phyloP scores from a whole-genome alignment of 768 basidiomycete species.

The Mycena chlorophos region DNA sequence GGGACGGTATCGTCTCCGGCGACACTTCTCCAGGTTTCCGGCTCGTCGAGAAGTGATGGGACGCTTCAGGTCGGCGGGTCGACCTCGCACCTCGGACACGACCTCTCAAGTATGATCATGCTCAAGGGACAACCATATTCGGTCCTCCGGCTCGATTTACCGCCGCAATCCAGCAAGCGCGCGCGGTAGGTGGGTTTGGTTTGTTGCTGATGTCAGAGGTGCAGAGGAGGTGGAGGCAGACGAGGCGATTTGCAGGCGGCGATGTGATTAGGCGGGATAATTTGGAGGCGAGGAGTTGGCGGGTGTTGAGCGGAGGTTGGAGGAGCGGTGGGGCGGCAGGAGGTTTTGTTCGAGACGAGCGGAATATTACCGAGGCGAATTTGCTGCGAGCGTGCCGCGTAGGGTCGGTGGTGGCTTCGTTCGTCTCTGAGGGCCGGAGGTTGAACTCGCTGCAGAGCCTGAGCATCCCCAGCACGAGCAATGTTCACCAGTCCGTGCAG shows the following conservation, averaged over 20 bases:
- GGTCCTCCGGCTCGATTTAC: conserved; percentile 98
- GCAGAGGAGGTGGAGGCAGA: conserved; percentile 86
- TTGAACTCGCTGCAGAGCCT: too few relatives aligned
- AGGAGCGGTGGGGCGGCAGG: conserved; percentile 76
- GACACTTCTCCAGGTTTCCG: conserved; percentile 70
- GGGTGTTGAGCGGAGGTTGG: conserved; percentile 66
- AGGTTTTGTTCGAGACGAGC: conserved; percentile 90
- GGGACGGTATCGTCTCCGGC: too few relatives aligned
- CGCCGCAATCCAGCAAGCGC: conserved; percentile 80
- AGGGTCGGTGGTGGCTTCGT: conserved; percentile 53
- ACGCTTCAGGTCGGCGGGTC: conserved; percentile 97
- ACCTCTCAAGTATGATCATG: conserved; percentile 99
- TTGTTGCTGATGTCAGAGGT: conserved; percentile 94
- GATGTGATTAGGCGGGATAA: conserved; percentile 97
- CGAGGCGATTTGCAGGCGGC: conserved; percentile 95
- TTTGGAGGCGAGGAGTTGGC: conserved; percentile 77
- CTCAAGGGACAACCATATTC: conserved; percentile 99
- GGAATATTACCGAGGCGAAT: conserved; percentile 93
- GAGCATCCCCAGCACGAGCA: conserved; percentile 93
- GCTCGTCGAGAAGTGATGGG: conserved; percentile 95
- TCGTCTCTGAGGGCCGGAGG: conserved; percentile 2
- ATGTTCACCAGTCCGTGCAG: conserved; percentile 86
- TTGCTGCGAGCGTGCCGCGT: conserved; percentile 75
- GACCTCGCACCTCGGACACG: conserved; percentile 94
- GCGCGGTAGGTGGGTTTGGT: conserved; percentile 88